A percentile compares a stretch with the other conserved stretches of the same genome.
These are phyloP conservation scores for Chenopodium berlandieri DNA, from an alignment of 148 eudicot genomes.

Conservation along the genomic window DNA sequence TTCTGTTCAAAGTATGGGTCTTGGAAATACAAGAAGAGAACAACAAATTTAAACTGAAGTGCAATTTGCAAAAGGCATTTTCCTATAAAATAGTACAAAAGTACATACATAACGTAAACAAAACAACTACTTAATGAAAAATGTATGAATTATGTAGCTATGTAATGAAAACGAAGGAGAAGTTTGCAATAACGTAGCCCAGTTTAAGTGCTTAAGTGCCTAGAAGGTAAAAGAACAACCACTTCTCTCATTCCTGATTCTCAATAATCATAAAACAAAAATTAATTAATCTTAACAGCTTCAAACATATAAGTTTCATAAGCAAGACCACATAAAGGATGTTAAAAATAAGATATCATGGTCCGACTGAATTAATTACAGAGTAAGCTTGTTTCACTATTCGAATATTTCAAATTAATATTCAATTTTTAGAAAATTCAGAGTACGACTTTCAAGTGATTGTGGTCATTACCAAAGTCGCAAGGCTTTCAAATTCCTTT, in stretches of 20 bases:
- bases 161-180: no score
- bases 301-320: neutral
- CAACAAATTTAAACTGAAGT: neutral
- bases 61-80: no score
- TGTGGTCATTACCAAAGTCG: slow-evolving; percentile 46
- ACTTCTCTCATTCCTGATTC: neutral
- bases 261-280: neutral
- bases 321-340: no score
- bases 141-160: no score
- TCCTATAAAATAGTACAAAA: no score
- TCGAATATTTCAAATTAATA: neutral
- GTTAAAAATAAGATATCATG: neutral
- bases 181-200: no score
- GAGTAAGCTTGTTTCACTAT: neutral
- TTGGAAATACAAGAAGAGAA: neutral
- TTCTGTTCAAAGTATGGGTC: neutral
- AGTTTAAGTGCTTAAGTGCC: neutral
- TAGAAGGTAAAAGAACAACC: neutral
- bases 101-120: no score
- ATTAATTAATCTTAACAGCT: neutral
- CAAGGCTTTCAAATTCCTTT: slow-evolving; percentile 69
- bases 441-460: slow-evolving; percentile 6
- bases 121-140: no score
- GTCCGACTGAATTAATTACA: neutral
- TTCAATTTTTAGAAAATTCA: neutral